phyloP scores from a whole-genome alignment of 1,284 basidiomycete genomes.

The Cutaneotrichosporon cyanovorans region DNA sequence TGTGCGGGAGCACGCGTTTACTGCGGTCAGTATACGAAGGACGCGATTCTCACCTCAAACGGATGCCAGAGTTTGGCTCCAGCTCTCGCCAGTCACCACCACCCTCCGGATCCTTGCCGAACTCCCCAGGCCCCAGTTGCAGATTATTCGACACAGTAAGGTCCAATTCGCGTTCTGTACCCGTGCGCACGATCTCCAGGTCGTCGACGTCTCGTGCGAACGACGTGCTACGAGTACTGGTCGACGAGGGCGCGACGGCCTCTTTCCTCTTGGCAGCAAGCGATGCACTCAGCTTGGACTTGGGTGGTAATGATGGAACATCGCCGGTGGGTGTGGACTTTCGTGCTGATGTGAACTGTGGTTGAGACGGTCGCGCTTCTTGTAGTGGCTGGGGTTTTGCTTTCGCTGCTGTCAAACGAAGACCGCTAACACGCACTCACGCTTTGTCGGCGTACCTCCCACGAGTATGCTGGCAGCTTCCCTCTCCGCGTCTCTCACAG shows the following conservation, averaged over 20 bases:
- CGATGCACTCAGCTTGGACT: not conserved
- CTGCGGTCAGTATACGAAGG: constrained; percentile 46
- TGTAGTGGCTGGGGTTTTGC: not conserved
- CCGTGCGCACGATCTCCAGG: constrained; percentile 9
- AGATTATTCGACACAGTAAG: constrained; percentile 69
- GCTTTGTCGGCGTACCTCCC: not conserved
- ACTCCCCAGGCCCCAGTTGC: constrained; percentile 64
- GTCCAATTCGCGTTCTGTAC: constrained; percentile 51
- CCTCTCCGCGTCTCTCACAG: not conserved
- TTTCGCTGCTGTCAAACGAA: not conserved
- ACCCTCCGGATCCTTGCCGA: constrained; percentile 40
- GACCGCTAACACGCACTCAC: not conserved
- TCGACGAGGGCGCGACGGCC: not conserved
- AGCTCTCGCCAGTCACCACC: constrained; percentile 21
- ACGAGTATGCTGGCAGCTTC: constrained; percentile 1
- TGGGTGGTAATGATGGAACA: not conserved
- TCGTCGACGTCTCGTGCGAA: constrained; percentile 4
- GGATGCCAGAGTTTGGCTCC: constrained; percentile 48
- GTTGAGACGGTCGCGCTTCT: not conserved
- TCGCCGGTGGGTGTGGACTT: not conserved
- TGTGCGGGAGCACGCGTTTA: constrained; percentile 64
- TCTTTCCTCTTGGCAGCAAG: not conserved
- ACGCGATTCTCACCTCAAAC: constrained; percentile 58
- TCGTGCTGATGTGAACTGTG: not conserved
- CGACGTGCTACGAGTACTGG: too few relatives aligned